Percentiles rank a stretch among this genome's conserved stretches.
Conservation (phyloP, 306 rosid genomes). For the Amphicarpaea edgeworthii region DNA sequence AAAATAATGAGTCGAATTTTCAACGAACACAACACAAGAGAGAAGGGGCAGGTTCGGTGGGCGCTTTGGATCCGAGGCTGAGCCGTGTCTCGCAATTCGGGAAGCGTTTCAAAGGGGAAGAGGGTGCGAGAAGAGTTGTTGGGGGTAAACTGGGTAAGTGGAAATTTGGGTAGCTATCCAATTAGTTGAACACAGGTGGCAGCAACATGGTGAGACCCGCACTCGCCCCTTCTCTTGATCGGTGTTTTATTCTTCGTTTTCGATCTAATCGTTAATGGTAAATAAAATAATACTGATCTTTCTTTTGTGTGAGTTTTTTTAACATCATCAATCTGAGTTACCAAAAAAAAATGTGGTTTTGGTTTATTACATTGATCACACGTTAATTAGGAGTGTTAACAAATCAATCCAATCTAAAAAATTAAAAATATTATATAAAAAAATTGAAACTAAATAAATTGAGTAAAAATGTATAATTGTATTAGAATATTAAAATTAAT, state of each 20-base stretch:
- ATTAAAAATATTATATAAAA: no score
- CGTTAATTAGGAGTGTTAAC: no score
- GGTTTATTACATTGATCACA: no score
- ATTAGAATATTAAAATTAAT: no score
- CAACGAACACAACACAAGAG: constrained; percentile 79
- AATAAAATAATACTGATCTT: no score
- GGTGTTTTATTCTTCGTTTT: not conserved
- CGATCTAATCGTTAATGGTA: not conserved
- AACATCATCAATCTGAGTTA: no score
- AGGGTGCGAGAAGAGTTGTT: constrained; percentile 50
- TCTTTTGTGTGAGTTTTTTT: no score
- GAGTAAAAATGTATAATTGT: no score
- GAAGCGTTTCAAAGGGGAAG: constrained; percentile 42
- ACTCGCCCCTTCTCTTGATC: not conserved
- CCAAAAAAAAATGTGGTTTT: no score
- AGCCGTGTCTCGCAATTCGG: constrained; percentile 34
- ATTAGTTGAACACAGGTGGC: constrained; percentile 47
- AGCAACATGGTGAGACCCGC: not conserved
- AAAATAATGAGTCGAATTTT: constrained; percentile 74
- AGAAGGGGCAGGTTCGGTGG: constrained; percentile 51
- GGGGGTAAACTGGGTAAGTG: constrained; percentile 47
- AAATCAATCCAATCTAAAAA: no score
- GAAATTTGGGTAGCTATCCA: constrained; percentile 38
- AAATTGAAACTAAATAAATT: no score
- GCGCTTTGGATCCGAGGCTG: constrained; percentile 68